phyloP scores from a whole-genome alignment of 2,329 filamentous ascomycete genomes.

The Aspergillus arachidicola region DNA sequence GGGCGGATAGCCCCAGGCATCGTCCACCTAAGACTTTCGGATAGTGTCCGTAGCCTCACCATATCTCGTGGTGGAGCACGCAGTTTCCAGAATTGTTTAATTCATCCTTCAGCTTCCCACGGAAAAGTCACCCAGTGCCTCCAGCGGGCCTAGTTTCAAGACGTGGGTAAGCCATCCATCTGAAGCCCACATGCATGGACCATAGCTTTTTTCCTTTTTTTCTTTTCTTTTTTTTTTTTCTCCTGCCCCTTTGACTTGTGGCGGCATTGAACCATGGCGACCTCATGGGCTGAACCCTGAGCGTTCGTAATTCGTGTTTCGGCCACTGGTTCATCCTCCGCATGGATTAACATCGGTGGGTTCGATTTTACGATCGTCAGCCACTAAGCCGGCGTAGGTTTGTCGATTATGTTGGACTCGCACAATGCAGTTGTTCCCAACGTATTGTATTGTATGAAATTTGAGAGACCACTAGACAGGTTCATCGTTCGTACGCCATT shows the following conservation, averaged over 20 bases:
- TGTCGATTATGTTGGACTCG: background rate
- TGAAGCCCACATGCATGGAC: background rate
- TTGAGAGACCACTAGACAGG: background rate
- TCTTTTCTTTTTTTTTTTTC: background rate
- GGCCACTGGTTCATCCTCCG: background rate
- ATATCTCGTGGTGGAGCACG: background rate
- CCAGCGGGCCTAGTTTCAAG: background rate
- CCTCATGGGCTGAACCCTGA: background rate
- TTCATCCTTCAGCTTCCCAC: background rate
- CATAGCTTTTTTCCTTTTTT: background rate
- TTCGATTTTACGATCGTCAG: constrained; percentile 2
- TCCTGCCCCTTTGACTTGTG: background rate
- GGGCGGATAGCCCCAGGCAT: background rate
- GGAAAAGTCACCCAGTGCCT: background rate
- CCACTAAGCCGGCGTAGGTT: background rate
- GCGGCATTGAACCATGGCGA: background rate
- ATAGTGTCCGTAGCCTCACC: background rate
- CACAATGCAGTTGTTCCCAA: background rate
- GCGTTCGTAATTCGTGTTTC: background rate
- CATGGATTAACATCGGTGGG: constrained; percentile 1
- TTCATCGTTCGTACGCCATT: background rate
- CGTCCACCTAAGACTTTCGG: background rate
- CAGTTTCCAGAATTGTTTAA: background rate
- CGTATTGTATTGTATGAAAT: background rate
- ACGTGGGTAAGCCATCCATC: background rate